phyloP scores from a whole-genome alignment of 2,329 filamentous ascomycete genomes.

The Botryotinia convoluta region DNA sequence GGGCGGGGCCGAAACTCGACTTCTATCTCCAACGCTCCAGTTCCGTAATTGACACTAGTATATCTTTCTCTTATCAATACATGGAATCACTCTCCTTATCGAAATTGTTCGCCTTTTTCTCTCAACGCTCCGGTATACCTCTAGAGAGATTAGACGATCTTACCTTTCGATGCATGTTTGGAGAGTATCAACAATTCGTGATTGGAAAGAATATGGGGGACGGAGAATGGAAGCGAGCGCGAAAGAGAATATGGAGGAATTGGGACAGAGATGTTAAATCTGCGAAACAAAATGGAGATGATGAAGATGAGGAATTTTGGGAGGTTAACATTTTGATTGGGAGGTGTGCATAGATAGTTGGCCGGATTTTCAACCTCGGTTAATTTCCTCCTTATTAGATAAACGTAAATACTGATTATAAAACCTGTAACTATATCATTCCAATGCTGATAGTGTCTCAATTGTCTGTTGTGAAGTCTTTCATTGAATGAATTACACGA shows the following conservation, averaged over 20 bases:
- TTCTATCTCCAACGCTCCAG: conserved; percentile 16
- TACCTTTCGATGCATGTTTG: conserved; percentile 20
- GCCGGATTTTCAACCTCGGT: too few relatives aligned
- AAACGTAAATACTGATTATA: background rate
- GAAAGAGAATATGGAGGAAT: conserved; percentile 18
- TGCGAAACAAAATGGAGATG: background rate
- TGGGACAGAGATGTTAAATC: conserved; percentile 10
- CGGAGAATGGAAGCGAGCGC: conserved; percentile 10
- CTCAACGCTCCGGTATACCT: conserved; percentile 1
- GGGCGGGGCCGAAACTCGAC: conserved; percentile 1
- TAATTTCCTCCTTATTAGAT: background rate
- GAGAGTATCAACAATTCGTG: conserved; percentile 16
- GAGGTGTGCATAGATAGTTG: background rate
- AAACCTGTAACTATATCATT: background rate
- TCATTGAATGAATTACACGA: background rate
- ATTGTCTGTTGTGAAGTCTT: background rate
- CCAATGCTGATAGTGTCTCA: background rate
- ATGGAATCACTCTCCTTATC: conserved; percentile 10
- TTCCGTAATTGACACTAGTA: background rate
- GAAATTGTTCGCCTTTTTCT: conserved; percentile 10
- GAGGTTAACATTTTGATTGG: conserved; percentile 20
- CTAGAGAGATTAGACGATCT: background rate
- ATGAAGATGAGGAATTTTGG: conserved; percentile 10
- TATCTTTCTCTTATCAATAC: background rate
- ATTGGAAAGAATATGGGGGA: conserved; percentile 14